These are phyloP conservation scores for Neurospora intermedia DNA, from an alignment of 495 filamentous ascomycete species.

Conservation along the genomic window DNA sequence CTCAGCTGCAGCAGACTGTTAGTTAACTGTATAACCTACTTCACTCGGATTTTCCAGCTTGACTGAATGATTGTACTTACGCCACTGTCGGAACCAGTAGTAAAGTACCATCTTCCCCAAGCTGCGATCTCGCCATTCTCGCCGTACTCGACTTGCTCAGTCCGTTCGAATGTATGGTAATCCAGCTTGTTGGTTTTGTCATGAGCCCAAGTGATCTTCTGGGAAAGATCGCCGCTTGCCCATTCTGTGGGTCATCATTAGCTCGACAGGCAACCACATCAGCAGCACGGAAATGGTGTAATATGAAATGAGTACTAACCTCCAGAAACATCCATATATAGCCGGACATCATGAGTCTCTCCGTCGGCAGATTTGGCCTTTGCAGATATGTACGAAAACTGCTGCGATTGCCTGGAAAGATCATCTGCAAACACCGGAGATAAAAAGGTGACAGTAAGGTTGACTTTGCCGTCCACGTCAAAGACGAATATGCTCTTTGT, in stretches of 20 bases:
- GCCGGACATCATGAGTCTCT: constrained; percentile 53
- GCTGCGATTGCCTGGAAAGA: constrained; percentile 72
- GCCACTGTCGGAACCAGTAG: constrained; percentile 32
- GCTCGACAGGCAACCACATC: constrained; percentile 13
- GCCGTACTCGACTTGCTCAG: constrained; percentile 53
- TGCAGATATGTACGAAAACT: constrained; percentile 75
- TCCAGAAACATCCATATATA: constrained; percentile 82
- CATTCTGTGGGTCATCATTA: constrained; percentile 24
- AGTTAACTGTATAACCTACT: background rate
- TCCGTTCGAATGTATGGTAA: constrained; percentile 47
- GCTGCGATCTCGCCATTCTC: constrained; percentile 65
- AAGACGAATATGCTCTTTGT: constrained; percentile 81
- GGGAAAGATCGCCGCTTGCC: constrained; percentile 30
- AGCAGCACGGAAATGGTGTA: constrained; percentile 37
- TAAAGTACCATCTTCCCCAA: constrained; percentile 76
- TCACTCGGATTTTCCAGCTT: background rate
- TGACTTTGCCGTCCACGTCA: constrained; percentile 50
- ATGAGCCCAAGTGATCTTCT: constrained; percentile 31
- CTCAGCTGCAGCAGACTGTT: constrained; percentile 24
- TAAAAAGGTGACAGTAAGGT: constrained; percentile 71
- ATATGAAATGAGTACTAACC: constrained; percentile 50
- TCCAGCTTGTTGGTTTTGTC: constrained; percentile 24
- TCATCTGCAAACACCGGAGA: constrained; percentile 84
- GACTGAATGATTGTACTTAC: constrained; percentile 20
- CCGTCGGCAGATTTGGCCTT: constrained; percentile 45